Evolutionary conservation across 2,329 filamentous ascomycete species (phyloP).

Genomic region (Alternaria metachromatica): DNA sequence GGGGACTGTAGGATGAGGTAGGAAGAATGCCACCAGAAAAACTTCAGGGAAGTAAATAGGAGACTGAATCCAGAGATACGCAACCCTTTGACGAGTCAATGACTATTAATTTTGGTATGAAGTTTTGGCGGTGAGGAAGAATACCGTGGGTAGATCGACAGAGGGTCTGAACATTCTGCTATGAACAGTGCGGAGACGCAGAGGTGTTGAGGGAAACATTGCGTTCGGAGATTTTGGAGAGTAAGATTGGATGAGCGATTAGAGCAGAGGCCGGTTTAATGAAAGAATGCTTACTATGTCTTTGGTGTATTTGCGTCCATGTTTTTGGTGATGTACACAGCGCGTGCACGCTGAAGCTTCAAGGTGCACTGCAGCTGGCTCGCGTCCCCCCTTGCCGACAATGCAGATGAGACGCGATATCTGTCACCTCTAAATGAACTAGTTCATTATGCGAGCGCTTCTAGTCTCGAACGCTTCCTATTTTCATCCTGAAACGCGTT

Average conservation of each 20-base stretch:
- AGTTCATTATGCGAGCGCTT: background rate
- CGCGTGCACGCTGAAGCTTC: background rate
- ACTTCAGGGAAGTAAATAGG: background rate
- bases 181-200: background rate
- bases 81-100: background rate
- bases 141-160: background rate
- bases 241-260: background rate
- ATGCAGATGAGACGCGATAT: background rate
- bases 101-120: background rate
- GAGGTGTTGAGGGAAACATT: background rate
- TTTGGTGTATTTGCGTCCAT: background rate
- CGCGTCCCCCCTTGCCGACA: background rate
- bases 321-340: background rate
- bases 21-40: background rate
- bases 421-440: background rate
- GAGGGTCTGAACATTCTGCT: background rate
- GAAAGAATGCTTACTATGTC: background rate
- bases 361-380: background rate
- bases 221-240: background rate
- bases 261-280: background rate
- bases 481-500: slow-evolving; percentile 1
- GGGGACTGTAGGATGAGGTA: background rate
- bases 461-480: background rate
- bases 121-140: background rate
- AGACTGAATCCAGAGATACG: background rate